Percentiles rank a stretch among this genome's conserved stretches.
phyloP scores from a whole-genome alignment of 2,329 filamentous ascomycete species.

The Botrytis galanthina region DNA sequence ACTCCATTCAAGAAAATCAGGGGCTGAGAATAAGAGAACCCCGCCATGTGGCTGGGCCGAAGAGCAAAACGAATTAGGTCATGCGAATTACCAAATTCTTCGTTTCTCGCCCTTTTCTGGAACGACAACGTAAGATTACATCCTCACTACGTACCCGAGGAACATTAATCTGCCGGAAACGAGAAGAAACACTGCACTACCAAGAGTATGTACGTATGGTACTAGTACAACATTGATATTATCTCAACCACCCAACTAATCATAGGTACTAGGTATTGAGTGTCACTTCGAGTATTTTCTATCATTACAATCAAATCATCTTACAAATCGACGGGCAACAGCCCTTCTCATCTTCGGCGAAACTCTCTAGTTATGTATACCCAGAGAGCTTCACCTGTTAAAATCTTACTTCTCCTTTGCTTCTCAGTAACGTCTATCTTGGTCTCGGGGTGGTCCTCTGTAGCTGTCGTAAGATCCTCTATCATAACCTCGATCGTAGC shows the following conservation, averaged over 20 bases:
- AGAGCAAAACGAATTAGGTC: background rate
- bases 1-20: background rate
- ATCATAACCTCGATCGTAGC: constrained; percentile 18
- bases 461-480: constrained; percentile 17
- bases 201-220: background rate
- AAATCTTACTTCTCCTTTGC: background rate
- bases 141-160: too few species aligned
- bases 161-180: background rate
- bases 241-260: background rate
- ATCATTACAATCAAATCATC: constrained; percentile 5
- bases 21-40: background rate
- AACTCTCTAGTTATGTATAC: background rate
- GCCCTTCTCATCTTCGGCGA: background rate
- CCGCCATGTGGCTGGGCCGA: background rate
- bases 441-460: constrained; percentile 14
- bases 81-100: background rate
- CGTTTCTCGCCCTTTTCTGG: background rate
- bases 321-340: background rate
- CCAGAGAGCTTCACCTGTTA: background rate
- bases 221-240: background rate
- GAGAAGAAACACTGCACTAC: background rate
- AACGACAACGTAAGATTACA: background rate
- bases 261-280: background rate
- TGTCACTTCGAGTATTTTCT: background rate
- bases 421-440: constrained; percentile 19